Base-by-base conservation (phyloP, 495 filamentous ascomycete species). In the Xylaria longipes region DNA sequence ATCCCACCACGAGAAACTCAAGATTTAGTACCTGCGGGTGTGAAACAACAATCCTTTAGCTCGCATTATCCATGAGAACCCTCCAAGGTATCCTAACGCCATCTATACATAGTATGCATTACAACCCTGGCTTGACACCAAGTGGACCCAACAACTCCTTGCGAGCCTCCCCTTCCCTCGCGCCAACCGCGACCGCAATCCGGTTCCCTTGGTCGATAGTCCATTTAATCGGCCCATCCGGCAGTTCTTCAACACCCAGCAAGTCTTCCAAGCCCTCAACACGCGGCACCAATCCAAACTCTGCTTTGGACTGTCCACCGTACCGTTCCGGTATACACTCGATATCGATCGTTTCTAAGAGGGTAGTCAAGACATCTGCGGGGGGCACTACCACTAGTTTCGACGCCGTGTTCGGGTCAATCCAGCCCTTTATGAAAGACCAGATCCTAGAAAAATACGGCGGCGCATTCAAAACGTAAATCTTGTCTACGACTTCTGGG, bases 181-280 rank as follows among this genome's bases (percentile, higher is more conserved):
- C 22, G 14, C 66, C 66, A 35, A 69, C 66, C 6, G 66, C 66
- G 54, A 69, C 54, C 12, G 66, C 66, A 46, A 54, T 46, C 39
- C 66, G 37, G 20, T 14, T 45, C 31, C 66, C 66, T 48, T 69
- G 52, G n/a, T 69, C 48, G 0, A 61, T 3, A 7, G 56, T 48
- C 66, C 66, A 69, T 39, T 69, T 69, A 12, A 69, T 48, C 29
- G 66, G 66, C 1, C 66, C 66, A 46, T 58, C 54, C 22, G 66
- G 66, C n/a, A 69, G 12, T 15, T 46, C 39, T 3, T 61, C 66
- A 9, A 45, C 4, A 22, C 66, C 66, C 54, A 69, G 17, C 37
- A 69, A 15, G 52, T 48, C 41, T 48, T 60, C 61, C 52, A 61
- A 45, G 31, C 41, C 54, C 17, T 60, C 39, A 33, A 69, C 27